Evolutionary conservation across 2,329 filamentous ascomycete species (phyloP).

Genomic region (Aspergillus tanneri): DNA sequence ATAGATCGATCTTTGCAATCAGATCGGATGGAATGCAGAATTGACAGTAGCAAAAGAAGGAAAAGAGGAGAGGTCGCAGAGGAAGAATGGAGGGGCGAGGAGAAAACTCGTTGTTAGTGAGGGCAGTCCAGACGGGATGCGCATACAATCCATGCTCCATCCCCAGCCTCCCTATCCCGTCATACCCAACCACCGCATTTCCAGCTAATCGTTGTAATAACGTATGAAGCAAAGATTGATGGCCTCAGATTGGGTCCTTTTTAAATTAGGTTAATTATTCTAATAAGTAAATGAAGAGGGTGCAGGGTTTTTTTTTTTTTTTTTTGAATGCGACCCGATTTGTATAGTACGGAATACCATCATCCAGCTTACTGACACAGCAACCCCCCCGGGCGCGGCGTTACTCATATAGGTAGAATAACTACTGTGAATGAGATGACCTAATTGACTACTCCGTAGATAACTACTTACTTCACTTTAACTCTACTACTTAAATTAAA

Average conservation of each 20-base stretch:
- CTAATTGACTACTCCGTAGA: too few species aligned
- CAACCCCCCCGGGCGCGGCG: too few species aligned
- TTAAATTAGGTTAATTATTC: neutral
- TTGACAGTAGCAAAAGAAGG: conserved; percentile 4
- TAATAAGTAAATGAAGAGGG: neutral
- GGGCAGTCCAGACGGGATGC: neutral
- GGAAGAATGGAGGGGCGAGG: conserved; percentile 14
- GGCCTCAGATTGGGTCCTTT: neutral
- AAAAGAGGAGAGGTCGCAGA: neutral
- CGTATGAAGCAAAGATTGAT: too few species aligned
- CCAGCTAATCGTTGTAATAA: too few species aligned
- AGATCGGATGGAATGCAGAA: conserved; percentile 18
- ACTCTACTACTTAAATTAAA: too few species aligned
- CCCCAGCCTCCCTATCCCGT: neutral
- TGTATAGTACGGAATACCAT: too few species aligned
- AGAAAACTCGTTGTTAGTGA: conserved; percentile 18
- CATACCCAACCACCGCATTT: neutral
- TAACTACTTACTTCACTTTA: too few species aligned
- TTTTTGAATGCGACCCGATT: too few species aligned
- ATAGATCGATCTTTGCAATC: conserved; percentile 3
- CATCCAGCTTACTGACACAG: too few species aligned
- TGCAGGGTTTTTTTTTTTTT: neutral
- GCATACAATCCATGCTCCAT: neutral
- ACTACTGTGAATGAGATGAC: too few species aligned
- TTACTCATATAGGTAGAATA: too few species aligned